A percentile compares a stretch with the other conserved stretches of the same genome.
These are phyloP conservation scores for Epichloe amarillans DNA, from an alignment of 2,329 filamentous ascomycete genomes.

Conservation along the genomic window DNA sequence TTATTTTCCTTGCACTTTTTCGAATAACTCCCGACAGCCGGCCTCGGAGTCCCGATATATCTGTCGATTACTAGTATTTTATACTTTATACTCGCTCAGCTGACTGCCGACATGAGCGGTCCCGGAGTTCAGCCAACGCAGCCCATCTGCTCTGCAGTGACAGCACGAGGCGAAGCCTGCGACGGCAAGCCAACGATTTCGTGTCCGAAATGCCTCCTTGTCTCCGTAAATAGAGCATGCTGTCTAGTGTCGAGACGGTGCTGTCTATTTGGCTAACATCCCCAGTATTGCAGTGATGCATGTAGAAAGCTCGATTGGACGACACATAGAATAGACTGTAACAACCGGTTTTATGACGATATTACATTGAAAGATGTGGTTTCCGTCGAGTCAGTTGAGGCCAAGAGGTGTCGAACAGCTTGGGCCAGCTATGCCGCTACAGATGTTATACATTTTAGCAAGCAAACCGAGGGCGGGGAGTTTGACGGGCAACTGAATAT, in stretches of 20 bases:
- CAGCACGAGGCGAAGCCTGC: background rate
- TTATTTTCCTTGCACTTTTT: too few relatives aligned
- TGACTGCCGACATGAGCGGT: too few relatives aligned
- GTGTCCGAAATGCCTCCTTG: background rate
- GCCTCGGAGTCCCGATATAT: too few relatives aligned
- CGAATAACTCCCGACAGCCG: too few relatives aligned
- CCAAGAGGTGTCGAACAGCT: background rate
- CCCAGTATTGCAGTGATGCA: background rate
- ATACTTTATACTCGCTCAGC: too few relatives aligned
- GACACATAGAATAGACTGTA: background rate
- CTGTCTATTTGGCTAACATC: background rate
- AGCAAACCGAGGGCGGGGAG: constrained; percentile 12
- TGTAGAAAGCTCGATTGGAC: background rate
- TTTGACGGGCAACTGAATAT: constrained; percentile 11
- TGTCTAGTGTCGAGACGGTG: background rate
- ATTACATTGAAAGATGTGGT: background rate
- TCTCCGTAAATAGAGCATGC: background rate
- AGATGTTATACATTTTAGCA: constrained; percentile 14
- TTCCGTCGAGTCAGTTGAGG: background rate
- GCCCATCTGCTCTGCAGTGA: background rate
- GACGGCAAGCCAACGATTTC: background rate
- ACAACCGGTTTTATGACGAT: background rate
- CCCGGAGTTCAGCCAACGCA: background rate
- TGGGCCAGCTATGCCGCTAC: constrained; percentile 12
- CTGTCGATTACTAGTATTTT: too few relatives aligned